Conservation (phyloP, 2,329 filamentous ascomycete genomes). For the Beauveria medogensis region DNA sequence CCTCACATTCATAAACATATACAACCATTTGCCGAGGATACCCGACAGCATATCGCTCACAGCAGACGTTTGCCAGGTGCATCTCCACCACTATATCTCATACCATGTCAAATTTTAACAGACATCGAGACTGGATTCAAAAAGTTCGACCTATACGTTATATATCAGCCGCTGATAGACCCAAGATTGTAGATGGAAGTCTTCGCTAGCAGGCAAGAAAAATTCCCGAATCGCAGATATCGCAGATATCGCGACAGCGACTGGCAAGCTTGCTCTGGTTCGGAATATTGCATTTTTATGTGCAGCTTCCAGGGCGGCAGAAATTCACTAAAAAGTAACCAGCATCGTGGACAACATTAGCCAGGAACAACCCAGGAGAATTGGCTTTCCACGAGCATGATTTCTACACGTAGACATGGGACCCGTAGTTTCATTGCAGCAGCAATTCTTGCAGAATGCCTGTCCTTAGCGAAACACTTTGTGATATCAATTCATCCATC, state of each 20-base stretch:
- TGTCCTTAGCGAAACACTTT: no score
- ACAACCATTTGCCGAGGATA: not conserved
- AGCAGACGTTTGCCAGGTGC: not conserved
- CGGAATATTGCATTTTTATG: conserved; percentile 68
- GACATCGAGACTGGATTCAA: conserved; percentile 55
- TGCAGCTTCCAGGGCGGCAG: conserved; percentile 9
- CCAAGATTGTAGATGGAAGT: conserved; percentile 48
- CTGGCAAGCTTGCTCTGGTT: conserved; percentile 58
- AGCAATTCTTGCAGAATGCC: no score
- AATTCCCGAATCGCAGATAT: conserved; percentile 52
- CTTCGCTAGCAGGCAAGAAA: conserved; percentile 40
- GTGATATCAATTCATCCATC: conserved; percentile 5
- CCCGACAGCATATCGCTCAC: not conserved
- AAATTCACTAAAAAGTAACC: conserved; percentile 40
- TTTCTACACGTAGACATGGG: conserved; percentile 53
- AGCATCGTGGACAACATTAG: conserved; percentile 42
- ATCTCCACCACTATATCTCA: not conserved
- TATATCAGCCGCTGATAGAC: conserved; percentile 58
- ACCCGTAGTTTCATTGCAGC: conserved; percentile 23
- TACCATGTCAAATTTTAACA: conserved; percentile 32
- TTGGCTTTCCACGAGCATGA: conserved; percentile 58
- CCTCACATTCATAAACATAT: not conserved
- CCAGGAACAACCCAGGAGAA: conserved; percentile 52
- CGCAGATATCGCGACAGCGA: conserved; percentile 59
- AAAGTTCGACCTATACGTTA: conserved; percentile 57